These are phyloP conservation scores for Nelumbo lutea DNA, from an alignment of 164 flowering plant species.

Conservation along the genomic window DNA sequence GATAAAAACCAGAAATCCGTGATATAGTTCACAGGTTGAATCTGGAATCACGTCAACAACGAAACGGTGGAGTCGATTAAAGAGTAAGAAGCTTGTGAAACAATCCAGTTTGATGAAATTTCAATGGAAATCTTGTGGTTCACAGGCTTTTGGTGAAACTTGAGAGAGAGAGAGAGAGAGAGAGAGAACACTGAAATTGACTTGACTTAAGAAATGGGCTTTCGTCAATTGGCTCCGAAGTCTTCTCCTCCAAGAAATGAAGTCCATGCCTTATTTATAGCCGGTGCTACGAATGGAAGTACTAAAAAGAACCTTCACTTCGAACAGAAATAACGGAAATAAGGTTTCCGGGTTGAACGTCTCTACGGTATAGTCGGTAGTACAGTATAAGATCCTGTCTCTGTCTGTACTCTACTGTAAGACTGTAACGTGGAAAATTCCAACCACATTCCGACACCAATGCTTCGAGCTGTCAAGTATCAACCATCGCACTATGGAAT, in stretches of 20 bases:
- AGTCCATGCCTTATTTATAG: no score
- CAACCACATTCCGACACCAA: no score
- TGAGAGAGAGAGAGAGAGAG: not conserved
- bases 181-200: not conserved
- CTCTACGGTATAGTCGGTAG: no score
- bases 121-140: not conserved
- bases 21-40: constrained; percentile 12
- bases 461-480: no score
- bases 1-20: constrained; percentile 6
- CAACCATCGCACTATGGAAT: no score
- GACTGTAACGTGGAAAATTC: no score
- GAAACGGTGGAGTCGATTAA: not conserved
- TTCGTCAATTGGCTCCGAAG: no score
- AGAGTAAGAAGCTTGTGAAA: not conserved
- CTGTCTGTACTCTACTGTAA: no score
- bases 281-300: no score
- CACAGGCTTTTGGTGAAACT: not conserved
- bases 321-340: not conserved
- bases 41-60: constrained; percentile 10
- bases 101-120: not conserved
- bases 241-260: no score
- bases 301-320: not conserved
- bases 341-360: not conserved
- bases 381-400: no score
- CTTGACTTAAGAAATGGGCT: not conserved